Percentiles rank a stretch among this genome's conserved stretches.
These are phyloP conservation scores for Chenopodium album DNA, from an alignment of 148 eudicot species.

Conservation along the genomic window DNA sequence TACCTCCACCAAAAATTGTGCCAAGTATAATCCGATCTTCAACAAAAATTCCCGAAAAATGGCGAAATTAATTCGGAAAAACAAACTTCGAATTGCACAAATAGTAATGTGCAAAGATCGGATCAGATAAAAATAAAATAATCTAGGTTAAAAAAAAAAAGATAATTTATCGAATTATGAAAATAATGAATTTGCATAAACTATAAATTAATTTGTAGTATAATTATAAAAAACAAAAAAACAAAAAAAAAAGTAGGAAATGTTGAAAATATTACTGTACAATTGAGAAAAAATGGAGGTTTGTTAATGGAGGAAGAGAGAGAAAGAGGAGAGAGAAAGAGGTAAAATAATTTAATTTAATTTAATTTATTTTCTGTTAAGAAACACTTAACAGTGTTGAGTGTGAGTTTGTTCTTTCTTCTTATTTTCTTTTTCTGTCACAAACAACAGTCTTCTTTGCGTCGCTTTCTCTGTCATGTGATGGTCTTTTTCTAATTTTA, in stretches of 20 bases:
- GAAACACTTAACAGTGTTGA: neutral
- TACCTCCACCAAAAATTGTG: conserved; percentile 25
- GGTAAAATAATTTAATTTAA: neutral
- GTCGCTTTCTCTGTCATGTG: conserved; percentile 14
- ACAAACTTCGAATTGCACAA: conserved; percentile 12
- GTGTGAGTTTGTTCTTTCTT: neutral
- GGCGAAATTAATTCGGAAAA: neutral
- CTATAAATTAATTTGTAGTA: neutral
- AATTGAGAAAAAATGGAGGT: conserved; percentile 21
- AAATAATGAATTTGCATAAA: neutral
- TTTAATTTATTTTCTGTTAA: conserved; percentile 10
- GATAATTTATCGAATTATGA: conserved; percentile 4
- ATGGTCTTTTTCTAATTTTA: neutral
- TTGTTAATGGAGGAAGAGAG: conserved; percentile 29
- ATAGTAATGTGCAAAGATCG: conserved; percentile 27
- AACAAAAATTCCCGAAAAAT: neutral
- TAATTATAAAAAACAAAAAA: neutral
- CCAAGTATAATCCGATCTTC: conserved; percentile 5
- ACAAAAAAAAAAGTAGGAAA: neutral
- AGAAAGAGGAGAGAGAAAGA: conserved; percentile 20
- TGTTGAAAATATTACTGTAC: conserved; percentile 17
- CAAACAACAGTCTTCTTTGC: conserved; percentile 4
- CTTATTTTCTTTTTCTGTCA: neutral
- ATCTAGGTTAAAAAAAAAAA: conserved; percentile 23
- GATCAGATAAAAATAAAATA: conserved; percentile 29